A percentile compares a stretch with the other conserved stretches of the same genome.
phyloP scores from a whole-genome alignment of 139 green algal genomes.

The Micractinium sp. region DNA sequence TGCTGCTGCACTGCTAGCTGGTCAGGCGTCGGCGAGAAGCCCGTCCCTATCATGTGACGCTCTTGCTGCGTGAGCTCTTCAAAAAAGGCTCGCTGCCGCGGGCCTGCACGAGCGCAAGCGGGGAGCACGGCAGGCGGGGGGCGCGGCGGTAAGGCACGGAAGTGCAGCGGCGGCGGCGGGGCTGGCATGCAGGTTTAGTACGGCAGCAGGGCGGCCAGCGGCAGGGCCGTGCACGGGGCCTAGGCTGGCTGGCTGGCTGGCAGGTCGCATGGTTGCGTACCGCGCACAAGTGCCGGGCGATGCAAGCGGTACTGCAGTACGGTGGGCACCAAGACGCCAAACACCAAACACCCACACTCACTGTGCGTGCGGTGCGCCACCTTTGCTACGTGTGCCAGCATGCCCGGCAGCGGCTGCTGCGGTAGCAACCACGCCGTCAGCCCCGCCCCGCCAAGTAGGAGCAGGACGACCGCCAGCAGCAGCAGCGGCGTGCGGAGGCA shows the following conservation, averaged over 20 bases:
- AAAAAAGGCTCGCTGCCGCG: conserved; percentile 8
- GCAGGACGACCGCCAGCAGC: not conserved
- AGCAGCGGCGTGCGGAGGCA: not conserved
- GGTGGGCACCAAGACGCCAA: not conserved
- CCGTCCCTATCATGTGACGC: not conserved
- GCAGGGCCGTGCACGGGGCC: too few relatives aligned
- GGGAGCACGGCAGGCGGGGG: too few relatives aligned
- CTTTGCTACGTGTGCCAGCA: not conserved
- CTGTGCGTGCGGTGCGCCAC: not conserved
- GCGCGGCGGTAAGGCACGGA: too few relatives aligned
- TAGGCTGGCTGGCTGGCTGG: too few relatives aligned
- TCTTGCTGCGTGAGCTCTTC: conserved; percentile 12
- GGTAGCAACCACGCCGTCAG: not conserved
- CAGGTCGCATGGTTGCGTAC: not conserved
- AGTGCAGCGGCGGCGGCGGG: not conserved
- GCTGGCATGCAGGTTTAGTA: too few relatives aligned
- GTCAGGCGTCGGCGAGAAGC: too few relatives aligned
- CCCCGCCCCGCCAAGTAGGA: not conserved
- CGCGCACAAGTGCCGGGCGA: not conserved
- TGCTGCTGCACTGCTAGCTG: not conserved
- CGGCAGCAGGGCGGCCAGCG: too few relatives aligned
- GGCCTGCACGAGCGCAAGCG: not conserved
- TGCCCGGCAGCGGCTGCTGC: not conserved
- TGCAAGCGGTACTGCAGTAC: not conserved
- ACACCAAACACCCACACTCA: not conserved